Evolutionary conservation across 371 early-diverging fungal species (phyloP), one percentile per base, ranked within the genome.

Genomic region (Haplosporangium sp.): DNA sequence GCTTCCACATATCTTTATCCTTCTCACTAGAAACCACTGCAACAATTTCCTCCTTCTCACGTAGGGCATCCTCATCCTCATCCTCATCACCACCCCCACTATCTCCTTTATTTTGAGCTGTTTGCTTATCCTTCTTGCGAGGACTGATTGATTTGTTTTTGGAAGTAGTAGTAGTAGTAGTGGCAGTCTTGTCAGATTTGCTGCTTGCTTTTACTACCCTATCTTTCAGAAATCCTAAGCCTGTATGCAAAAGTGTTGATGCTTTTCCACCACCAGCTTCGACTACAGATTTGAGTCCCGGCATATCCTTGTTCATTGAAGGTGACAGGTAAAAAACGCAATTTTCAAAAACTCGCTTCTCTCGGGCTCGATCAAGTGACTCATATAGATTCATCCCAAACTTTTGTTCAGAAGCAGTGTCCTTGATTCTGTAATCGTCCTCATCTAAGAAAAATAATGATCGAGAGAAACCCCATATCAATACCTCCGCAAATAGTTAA

Each of bases 191-290:
- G 15, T 69, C 27, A 34, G 44, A 15, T 4, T 45, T 19, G n/a
- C 45, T 44, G 13, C 44, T 65, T 11, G 61, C 34, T 11, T 61
- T 60, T 34, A 53, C 53, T 27, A 79, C 58, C 53, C 63, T 66
- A n/a, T 79, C 81, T 38, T 68, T 71, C 64, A 79, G 44, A 57
- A 71, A 69, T 40, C 71, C 67, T 34, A 79, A 52, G 13, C 74
- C 81, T 4, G 75, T 71, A 2, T 68, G 74, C 34, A 81, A 58
- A 13, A 81, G 64, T 20, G 75, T 61, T 2, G 67, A 38, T 34
- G 75, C 64, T 55, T 71, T 74, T 10, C 81, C 81, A 19, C 81
- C 81, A 15, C 81, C 81, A 39, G 71, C 71, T 50, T 81, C 81
- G 1, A 74, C 58, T 34, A 81, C 47, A 0, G 61, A 19, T 52